Evolutionary conservation across 2,329 filamentous ascomycete species (phyloP).

Genomic region (Calonectria pteridis): DNA sequence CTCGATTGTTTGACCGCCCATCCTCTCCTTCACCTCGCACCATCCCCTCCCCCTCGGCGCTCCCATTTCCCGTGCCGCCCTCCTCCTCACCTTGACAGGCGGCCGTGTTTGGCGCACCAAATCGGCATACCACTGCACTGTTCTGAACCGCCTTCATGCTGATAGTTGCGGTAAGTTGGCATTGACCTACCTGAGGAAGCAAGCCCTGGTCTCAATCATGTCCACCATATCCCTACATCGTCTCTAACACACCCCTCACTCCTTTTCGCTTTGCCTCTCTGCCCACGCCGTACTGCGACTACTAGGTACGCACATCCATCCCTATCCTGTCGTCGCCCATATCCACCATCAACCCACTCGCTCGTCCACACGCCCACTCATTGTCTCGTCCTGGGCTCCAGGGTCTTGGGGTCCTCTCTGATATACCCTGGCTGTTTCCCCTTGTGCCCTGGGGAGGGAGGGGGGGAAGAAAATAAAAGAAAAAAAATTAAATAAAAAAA

Average conservation of each 20-base stretch:
- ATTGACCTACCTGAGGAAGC: conserved; percentile 4
- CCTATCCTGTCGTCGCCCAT: conserved; percentile 16
- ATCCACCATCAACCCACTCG: conserved; percentile 30
- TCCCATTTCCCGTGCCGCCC: not conserved
- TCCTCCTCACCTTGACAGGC: not conserved
- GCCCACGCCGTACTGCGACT: not conserved
- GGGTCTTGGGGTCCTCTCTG: conserved; percentile 11
- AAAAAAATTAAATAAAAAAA: conserved; percentile 1
- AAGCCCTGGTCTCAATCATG: conserved; percentile 1
- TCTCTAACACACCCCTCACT: conserved; percentile 29
- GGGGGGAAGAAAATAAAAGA: not conserved
- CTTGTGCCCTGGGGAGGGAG: conserved; percentile 4
- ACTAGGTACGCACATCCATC: conserved; percentile 12
- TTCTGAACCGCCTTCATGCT: not conserved
- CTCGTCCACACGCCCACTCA: conserved; percentile 11
- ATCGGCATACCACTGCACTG: not conserved
- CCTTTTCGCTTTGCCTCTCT: conserved; percentile 16
- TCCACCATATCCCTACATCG: conserved; percentile 24
- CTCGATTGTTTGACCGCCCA: conserved; percentile 1
- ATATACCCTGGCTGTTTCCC: conserved; percentile 9
- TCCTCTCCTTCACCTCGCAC: not conserved
- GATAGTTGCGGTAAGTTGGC: conserved; percentile 2
- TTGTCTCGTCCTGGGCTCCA: conserved; percentile 12
- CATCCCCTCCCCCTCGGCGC: not conserved
- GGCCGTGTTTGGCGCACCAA: not conserved